A percentile compares a stretch with the other conserved stretches of the same genome.
phyloP scores from a whole-genome alignment of 1,284 basidiomycete genomes.

The Exobasidium rhododendri region DNA sequence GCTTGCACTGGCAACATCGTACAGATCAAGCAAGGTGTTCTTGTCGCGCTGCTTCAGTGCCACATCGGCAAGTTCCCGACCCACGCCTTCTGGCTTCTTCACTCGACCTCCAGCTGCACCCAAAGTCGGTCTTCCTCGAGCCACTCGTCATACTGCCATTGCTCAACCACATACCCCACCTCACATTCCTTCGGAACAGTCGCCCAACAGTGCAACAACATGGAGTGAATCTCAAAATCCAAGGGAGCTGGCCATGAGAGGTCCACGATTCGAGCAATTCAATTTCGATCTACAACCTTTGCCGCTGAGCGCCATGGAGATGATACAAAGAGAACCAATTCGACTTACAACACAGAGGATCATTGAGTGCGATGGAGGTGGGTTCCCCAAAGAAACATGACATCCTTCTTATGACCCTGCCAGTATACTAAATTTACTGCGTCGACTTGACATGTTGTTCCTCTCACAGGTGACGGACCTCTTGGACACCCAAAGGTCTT shows the following conservation, averaged over 20 bases:
- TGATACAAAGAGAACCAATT: constrained; percentile 81
- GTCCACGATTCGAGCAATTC: constrained; percentile 88
- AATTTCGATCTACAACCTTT: constrained; percentile 79
- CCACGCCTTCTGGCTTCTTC: constrained; percentile 18
- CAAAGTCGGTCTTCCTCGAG: not conserved
- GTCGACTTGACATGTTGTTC: not conserved
- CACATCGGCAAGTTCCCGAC: not conserved
- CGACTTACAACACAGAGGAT: constrained; percentile 74
- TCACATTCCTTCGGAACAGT: constrained; percentile 31
- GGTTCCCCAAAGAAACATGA: too few relatives aligned
- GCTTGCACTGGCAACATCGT: too few relatives aligned
- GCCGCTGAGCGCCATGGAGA: constrained; percentile 84
- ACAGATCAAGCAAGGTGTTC: too few relatives aligned
- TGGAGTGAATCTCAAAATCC: constrained; percentile 44
- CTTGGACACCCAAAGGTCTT: constrained; percentile 94
- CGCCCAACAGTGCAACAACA: constrained; percentile 43
- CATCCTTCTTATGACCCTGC: too few relatives aligned
- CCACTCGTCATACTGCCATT: constrained; percentile 16
- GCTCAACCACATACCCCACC: constrained; percentile 42
- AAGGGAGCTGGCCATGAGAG: constrained; percentile 63
- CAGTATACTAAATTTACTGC: not conserved
- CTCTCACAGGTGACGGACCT: constrained; percentile 65
- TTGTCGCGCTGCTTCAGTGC: not conserved
- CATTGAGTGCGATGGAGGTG: constrained; percentile 79
- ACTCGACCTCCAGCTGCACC: constrained; percentile 11